Evolutionary conservation across 2,329 filamentous ascomycete species (phyloP).

Genomic region (Zymoseptoria brevis): DNA sequence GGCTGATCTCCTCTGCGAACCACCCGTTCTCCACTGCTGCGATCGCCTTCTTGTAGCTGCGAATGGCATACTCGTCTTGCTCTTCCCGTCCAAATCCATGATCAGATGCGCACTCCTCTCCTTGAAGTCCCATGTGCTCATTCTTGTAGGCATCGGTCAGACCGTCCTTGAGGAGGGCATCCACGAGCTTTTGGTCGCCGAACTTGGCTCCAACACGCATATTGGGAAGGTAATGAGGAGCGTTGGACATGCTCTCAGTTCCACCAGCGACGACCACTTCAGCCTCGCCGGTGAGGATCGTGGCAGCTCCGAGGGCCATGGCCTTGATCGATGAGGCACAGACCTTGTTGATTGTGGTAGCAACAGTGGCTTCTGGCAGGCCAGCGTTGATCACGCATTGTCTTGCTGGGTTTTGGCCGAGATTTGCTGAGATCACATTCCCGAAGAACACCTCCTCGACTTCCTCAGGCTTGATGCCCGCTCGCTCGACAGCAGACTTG

Average conservation of each 20-base stretch:
- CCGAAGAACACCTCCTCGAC: constrained; percentile 97
- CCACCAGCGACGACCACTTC: constrained; percentile 89
- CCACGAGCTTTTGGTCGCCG: constrained; percentile 79
- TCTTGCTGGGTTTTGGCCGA: constrained; percentile 92
- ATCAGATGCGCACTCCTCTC: constrained; percentile 83
- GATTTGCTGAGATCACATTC: constrained; percentile 91
- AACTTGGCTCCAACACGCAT: constrained; percentile 87
- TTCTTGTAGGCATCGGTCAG: constrained; percentile 91
- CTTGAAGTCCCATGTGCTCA: constrained; percentile 92
- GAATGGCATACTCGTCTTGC: constrained; percentile 94
- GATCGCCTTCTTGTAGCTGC: constrained; percentile 88
- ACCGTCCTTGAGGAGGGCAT: constrained; percentile 90
- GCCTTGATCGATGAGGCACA: constrained; percentile 94
- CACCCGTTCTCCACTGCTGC: constrained; percentile 71
- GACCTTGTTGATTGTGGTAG: constrained; percentile 97
- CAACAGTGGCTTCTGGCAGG: constrained; percentile 68
- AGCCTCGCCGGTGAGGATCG: constrained; percentile 93
- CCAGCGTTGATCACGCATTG: constrained; percentile 89
- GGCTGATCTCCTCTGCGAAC: constrained; percentile 80
- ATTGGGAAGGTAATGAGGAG: constrained; percentile 87
- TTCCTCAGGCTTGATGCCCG: constrained; percentile 77
- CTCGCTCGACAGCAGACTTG: constrained; percentile 71
- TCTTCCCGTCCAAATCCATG: constrained; percentile 72
- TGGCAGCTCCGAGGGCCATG: constrained; percentile 88
- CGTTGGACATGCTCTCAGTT: constrained; percentile 97